A percentile compares a stretch with the other conserved stretches of the same genome.
phyloP scores from a whole-genome alignment of 495 filamentous ascomycete genomes.

The Cenococcum geophilum region DNA sequence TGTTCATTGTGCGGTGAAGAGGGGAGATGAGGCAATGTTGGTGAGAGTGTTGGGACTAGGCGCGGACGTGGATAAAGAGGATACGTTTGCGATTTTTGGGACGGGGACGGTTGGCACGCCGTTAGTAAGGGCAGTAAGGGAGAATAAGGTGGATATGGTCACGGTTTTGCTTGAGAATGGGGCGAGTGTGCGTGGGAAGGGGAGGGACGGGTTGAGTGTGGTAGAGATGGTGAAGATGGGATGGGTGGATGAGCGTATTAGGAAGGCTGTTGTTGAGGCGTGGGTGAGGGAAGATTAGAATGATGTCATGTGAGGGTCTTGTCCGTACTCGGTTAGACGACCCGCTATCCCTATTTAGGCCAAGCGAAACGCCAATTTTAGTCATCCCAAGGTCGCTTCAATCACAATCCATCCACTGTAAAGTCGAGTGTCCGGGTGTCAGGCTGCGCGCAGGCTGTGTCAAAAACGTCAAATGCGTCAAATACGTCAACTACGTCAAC shows the following conservation, averaged over 20 bases:
- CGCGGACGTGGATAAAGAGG: neutral
- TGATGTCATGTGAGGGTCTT: neutral
- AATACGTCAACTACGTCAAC: too few species aligned
- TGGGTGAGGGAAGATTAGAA: too few species aligned
- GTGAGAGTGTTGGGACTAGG: neutral
- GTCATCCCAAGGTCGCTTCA: too few species aligned
- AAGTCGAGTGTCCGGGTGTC: too few species aligned
- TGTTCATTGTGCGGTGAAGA: neutral
- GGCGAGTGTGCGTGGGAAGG: neutral
- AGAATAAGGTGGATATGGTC: constrained; percentile 2
- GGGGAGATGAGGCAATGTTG: neutral
- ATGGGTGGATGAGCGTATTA: constrained; percentile 1
- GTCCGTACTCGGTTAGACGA: neutral
- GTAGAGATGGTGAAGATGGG: neutral
- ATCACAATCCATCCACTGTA: too few species aligned
- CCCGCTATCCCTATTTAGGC: neutral
- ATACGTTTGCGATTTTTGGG: constrained; percentile 2
- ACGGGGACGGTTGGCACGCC: neutral
- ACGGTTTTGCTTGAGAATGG: constrained; percentile 4
- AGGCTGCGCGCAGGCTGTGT: too few species aligned
- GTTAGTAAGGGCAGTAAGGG: constrained; percentile 2
- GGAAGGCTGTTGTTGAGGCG: neutral
- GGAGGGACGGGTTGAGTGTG: neutral
- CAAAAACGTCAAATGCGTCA: too few species aligned
- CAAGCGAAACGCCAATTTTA: neutral